A percentile compares a stretch with the other conserved stretches of the same genome.
Conservation (phyloP, 768 basidiomycete species). For the Boletus reticuloceps region DNA sequence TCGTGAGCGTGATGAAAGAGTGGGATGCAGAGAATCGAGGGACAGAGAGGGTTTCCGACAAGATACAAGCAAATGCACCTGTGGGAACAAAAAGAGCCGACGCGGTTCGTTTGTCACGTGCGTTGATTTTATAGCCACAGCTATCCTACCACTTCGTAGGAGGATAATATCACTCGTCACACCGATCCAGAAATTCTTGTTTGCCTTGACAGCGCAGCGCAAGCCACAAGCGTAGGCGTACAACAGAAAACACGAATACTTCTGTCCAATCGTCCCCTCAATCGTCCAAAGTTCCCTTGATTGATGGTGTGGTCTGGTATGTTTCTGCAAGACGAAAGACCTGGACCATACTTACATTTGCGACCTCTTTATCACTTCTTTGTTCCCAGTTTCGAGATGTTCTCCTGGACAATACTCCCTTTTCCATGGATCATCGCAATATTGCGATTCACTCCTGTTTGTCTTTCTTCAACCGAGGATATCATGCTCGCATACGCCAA, state of each 20-base stretch:
- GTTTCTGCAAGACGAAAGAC: neutral
- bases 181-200: neutral
- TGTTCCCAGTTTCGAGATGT: constrained; percentile 17
- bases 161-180: no score
- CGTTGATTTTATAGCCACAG: constrained; percentile 22
- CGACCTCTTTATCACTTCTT: constrained; percentile 6
- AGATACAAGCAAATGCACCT: constrained; percentile 2
- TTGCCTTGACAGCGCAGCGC: neutral
- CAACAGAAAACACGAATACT: neutral
- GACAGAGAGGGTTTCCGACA: constrained; percentile 8
- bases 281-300: no score
- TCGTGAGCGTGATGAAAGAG: constrained; percentile 9
- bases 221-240: neutral
- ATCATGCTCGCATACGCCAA: constrained; percentile 17
- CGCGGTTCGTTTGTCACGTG: constrained; percentile 36
- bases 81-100: constrained; percentile 18
- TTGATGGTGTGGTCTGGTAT: neutral
- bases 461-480: constrained; percentile 22
- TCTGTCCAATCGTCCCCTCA: neutral
- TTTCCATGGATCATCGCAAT: constrained; percentile 17
- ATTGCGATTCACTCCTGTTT: constrained; percentile 15
- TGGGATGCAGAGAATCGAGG: neutral
- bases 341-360: neutral
- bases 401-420: constrained; percentile 20
- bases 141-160: no score